A percentile compares a stretch with the other conserved stretches of the same genome.
Conservation (phyloP, 2,329 filamentous ascomycete species). For the Alternaria consortialis region DNA sequence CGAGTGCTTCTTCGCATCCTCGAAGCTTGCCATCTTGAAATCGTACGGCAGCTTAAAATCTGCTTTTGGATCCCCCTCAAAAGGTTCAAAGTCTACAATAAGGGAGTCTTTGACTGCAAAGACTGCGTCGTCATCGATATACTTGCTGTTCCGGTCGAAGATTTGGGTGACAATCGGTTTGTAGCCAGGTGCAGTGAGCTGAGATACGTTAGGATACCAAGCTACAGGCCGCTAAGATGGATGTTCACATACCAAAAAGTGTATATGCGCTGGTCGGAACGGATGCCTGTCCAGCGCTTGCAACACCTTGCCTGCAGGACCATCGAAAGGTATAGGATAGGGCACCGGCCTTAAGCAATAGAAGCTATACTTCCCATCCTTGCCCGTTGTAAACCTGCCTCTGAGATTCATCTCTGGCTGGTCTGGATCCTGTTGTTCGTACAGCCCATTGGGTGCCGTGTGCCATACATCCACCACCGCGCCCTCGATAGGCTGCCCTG, state of each 20-base stretch:
- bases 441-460: slow-evolving; percentile 73
- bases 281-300: slow-evolving; percentile 68
- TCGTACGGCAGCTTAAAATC: slow-evolving; percentile 64
- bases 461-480: slow-evolving; percentile 82
- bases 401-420: slow-evolving; percentile 79
- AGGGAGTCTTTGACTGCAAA: slow-evolving; percentile 69
- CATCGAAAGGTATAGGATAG: slow-evolving; percentile 66
- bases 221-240: background rate
- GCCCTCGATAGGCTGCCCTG: slow-evolving; percentile 69
- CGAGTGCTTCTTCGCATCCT: slow-evolving; percentile 44
- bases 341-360: slow-evolving; percentile 56
- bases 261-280: slow-evolving; percentile 70
- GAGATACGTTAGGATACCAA: slow-evolving; percentile 11
- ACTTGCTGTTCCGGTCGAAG: slow-evolving; percentile 72
- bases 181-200: slow-evolving; percentile 66
- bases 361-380: slow-evolving; percentile 67
- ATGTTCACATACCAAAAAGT: slow-evolving; percentile 61
- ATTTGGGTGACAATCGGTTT: slow-evolving; percentile 80
- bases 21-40: slow-evolving; percentile 54
- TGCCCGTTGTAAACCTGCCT: slow-evolving; percentile 74
- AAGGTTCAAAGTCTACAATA: slow-evolving; percentile 65
- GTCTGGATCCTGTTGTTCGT: slow-evolving; percentile 75
- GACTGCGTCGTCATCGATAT: slow-evolving; percentile 67
- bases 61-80: slow-evolving; percentile 61
- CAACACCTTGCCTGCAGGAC: slow-evolving; percentile 67